Base-by-base conservation (phyloP, 192 early-diverging fungal species). In the Oehlia diaphana region DNA sequence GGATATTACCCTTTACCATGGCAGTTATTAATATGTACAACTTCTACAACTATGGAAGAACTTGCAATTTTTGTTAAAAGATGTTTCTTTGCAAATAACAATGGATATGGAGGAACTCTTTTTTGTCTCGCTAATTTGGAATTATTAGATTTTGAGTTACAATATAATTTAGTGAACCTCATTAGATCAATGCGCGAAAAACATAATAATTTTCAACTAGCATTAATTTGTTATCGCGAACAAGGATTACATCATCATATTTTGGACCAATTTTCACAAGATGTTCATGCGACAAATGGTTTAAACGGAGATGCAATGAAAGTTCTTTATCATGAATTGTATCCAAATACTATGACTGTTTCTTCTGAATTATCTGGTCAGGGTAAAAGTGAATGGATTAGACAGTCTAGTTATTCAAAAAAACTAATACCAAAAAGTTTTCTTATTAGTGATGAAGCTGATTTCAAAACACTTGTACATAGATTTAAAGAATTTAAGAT, bases 51-150 rank as follows among this genome's bases (percentile, higher is more conserved):
- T 23, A 64, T 33, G 14, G 80, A 81, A 53, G 80, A 81, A 63
- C 66, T 81, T 8, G 50, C 53, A n/a, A 23, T 76, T 19, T 76
- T 81, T 2, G 35, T 66, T 35, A 81, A 76, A 61, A 58, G 80
- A 10, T 81, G 80, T 70, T 81, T 81, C 50, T 81, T 78, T 66
- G 76, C 76, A n/a, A 1, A 31, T 19, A 68, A 23, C 4, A 78
- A 78, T 69, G 49, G 66, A 47, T 78, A 78, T 12, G 19, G 35
- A 16, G 44, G 42, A 42, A 35, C 63, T 9, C 37, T 81, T 9
- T 81, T 81, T n/a, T 81, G 80, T 42, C 76, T 81, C 4, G 80
- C 80, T n/a, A 76, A 74, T 26, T 58, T 81, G 16, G 80, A 81
- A 16, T 23, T 78, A 23, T 39, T 81, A 33, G 64, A 74, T 66